Base-by-base conservation (phyloP, 257 asterid genomes). In the Misopates orontium region DNA sequence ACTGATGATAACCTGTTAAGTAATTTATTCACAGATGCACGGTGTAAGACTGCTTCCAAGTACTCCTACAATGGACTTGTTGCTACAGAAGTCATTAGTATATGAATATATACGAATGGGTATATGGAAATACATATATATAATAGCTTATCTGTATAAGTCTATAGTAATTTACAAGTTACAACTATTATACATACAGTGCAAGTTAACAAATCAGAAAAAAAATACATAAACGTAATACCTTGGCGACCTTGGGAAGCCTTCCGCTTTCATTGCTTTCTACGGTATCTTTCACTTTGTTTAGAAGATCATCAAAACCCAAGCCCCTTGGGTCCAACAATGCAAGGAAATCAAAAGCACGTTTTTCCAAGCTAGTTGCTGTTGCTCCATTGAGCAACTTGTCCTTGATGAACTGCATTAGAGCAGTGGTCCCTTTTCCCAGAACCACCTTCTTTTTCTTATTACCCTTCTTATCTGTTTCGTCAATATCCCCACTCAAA, bases 201-300 rank as follows among this genome's bases (percentile, higher is more conserved):
- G 22, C 23, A 0, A 18, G 56, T 41, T 28, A 28, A 6, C 2
- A 28, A 21, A 4, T 41, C n/a, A 41, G 6, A 48, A 49, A 1
- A 53, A 58, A 47, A 62, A 69, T 40, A 16, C 0, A 20, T 39
- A 41, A n/a, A n/a, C n/a, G n/a, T n/a, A 59, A 52, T 86, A 93
- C 99, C 97, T 94, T 94, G 16, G 99, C 93, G n/a, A 90, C 86
- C 83, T 90, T 88, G 20, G 91, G 99, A 68, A 82, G 94, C 75
- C 97, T 91, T 67, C 95, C 77, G 67, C 85, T 88, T 64, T 90
- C 96, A 78, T 90, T 94, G 80, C 91, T 88, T 73, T 90, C 96
- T 48, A 90, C 97, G 5, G 90, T 88, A 73, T 85, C 97, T 75
- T 86, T 94, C 73, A 88, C 84, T 75, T 88, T 94, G 71, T 68